Conservation (phyloP, 768 basidiomycete genomes). For the Bullera alba region DNA sequence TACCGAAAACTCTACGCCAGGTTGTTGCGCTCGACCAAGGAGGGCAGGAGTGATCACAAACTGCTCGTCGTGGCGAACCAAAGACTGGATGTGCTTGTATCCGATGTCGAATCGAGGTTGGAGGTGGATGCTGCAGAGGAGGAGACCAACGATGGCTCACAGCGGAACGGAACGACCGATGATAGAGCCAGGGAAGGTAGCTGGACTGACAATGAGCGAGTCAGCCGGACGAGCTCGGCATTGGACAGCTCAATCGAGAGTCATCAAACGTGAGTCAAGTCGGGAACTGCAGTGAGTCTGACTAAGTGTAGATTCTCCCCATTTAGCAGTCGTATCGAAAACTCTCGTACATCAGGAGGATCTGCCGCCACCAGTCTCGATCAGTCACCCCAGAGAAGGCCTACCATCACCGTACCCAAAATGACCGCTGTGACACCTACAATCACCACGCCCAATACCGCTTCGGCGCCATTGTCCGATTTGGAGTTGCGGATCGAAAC, state of each 20-base stretch:
- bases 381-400: slow-evolving; percentile 27
- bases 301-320: slow-evolving; percentile 31
- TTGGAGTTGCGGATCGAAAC: slow-evolving; percentile 74
- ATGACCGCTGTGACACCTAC: slow-evolving; percentile 2
- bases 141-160: slow-evolving; percentile 6
- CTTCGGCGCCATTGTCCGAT: slow-evolving; percentile 56
- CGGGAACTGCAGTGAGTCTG: neutral
- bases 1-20: slow-evolving; percentile 84
- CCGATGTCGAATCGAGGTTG: slow-evolving; percentile 58
- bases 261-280: slow-evolving; percentile 32
- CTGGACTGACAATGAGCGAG: slow-evolving; percentile 31
- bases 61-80: slow-evolving; percentile 73
- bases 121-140: slow-evolving; percentile 52
- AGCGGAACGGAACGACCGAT: slow-evolving; percentile 3
- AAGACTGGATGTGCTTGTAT: slow-evolving; percentile 67
- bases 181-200: slow-evolving; percentile 22
- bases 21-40: slow-evolving; percentile 74
- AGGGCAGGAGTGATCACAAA: slow-evolving; percentile 78
- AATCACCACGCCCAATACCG: slow-evolving; percentile 12
- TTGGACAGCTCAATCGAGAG: slow-evolving; percentile 34
- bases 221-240: slow-evolving; percentile 29
- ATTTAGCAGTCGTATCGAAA: slow-evolving; percentile 35
- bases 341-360: slow-evolving; percentile 28
- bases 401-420: slow-evolving; percentile 12
- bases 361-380: slow-evolving; percentile 33